A percentile compares a stretch with the other conserved stretches of the same genome.
Conservation (phyloP, 768 basidiomycete species). For the Sarcodon aspratus region DNA sequence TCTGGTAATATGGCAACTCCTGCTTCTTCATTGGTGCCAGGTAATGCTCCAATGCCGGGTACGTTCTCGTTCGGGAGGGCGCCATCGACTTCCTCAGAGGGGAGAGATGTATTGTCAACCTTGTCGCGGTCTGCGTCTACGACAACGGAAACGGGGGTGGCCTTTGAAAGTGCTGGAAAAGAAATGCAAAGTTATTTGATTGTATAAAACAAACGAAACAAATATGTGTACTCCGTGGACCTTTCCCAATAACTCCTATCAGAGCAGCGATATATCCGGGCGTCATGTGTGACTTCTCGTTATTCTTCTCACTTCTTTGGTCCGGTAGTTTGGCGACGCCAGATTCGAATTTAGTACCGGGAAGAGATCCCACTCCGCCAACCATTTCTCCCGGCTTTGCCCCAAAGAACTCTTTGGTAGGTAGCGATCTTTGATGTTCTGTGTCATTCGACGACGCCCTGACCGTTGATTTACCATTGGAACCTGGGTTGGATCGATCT, state of each 20-base stretch:
- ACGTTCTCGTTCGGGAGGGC: constrained; percentile 19
- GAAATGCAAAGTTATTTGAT: background rate
- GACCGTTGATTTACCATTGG: constrained; percentile 4
- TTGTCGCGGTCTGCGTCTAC: background rate
- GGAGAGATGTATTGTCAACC: constrained; percentile 16
- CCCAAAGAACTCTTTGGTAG: constrained; percentile 9
- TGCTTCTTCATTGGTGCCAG: constrained; percentile 31
- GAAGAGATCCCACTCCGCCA: constrained; percentile 13
- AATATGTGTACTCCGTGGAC: background rate
- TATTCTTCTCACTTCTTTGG: constrained; percentile 3
- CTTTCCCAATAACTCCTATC: background rate
- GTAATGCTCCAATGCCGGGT: constrained; percentile 37
- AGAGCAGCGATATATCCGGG: background rate
- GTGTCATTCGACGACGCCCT: constrained; percentile 10
- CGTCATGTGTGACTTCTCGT: background rate
- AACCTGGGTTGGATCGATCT: background rate
- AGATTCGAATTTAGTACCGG: constrained; percentile 8
- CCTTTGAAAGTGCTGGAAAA: background rate
- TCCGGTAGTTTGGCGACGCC: constrained; percentile 13
- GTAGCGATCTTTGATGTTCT: constrained; percentile 7
- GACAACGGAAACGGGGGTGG: background rate
- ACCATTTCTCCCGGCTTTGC: constrained; percentile 8
- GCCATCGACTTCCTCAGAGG: constrained; percentile 22
- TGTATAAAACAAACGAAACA: background rate
- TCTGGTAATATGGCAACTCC: constrained; percentile 39